These are phyloP conservation scores for Mycena belliarum DNA, from an alignment of 768 basidiomycete species.

Conservation along the genomic window DNA sequence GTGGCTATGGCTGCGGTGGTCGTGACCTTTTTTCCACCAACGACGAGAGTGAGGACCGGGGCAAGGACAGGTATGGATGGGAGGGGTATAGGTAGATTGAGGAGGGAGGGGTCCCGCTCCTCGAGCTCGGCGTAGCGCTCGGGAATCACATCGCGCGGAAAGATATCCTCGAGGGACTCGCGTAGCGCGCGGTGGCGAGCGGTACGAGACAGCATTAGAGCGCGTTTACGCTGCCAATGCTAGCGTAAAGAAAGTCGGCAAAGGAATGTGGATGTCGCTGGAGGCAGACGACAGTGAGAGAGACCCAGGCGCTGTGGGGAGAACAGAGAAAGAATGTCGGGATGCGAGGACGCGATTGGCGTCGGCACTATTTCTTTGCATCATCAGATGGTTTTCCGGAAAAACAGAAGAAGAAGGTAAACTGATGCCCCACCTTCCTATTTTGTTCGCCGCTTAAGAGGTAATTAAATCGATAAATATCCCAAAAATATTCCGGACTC, in stretches of 20 bases:
- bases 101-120: conserved; percentile 40
- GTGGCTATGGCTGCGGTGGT: conserved; percentile 18
- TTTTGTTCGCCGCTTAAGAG: too few relatives aligned
- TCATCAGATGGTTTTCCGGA: not conserved
- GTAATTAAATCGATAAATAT: too few relatives aligned
- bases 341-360: too few relatives aligned
- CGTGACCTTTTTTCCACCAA: conserved; percentile 25
- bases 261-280: conserved; percentile 24
- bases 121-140: conserved; percentile 30
- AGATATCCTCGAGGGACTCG: not conserved
- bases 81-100: conserved; percentile 38
- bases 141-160: not conserved
- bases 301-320: not conserved
- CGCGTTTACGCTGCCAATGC: not conserved
- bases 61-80: conserved; percentile 43
- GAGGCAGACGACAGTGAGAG: conserved; percentile 12
- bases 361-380: too few relatives aligned
- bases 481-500: too few relatives aligned
- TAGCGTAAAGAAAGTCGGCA: not conserved
- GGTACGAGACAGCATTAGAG: conserved; percentile 12
- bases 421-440: too few relatives aligned
- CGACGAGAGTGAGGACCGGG: conserved; percentile 36
- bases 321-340: conserved; percentile 8
- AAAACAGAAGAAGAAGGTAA: too few relatives aligned
- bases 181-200: conserved; percentile 14